A percentile compares a stretch with the other conserved stretches of the same genome.
phyloP scores from a whole-genome alignment of 1,284 basidiomycete species.

The Xerocomus minutiporus region DNA sequence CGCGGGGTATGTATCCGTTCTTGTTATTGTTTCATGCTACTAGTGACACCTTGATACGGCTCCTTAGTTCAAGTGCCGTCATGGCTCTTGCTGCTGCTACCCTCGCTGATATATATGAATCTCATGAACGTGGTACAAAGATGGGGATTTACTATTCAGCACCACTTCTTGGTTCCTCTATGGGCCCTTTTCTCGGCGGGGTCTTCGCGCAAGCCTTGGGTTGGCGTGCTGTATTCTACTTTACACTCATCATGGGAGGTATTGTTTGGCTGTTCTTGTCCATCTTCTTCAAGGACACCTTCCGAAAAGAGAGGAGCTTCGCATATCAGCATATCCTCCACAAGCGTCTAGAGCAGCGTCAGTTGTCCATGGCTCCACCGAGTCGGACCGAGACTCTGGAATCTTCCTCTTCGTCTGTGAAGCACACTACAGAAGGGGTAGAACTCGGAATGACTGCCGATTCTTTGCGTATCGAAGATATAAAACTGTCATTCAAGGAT shows the following conservation, averaged over 20 bases:
- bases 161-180: slow-evolving; percentile 53
- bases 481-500: slow-evolving; percentile 62
- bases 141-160: slow-evolving; percentile 76
- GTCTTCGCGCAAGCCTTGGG: slow-evolving; percentile 61
- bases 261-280: slow-evolving; percentile 54
- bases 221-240: slow-evolving; percentile 86
- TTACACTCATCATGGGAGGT: slow-evolving; percentile 62
- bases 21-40: background rate
- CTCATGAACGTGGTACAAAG: slow-evolving; percentile 72
- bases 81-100: slow-evolving; percentile 78
- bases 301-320: slow-evolving; percentile 74
- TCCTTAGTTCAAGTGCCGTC: slow-evolving; percentile 66
- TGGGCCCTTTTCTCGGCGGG: slow-evolving; percentile 74
- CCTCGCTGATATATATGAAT: slow-evolving; percentile 79
- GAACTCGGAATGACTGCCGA: slow-evolving; percentile 10
- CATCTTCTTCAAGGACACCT: slow-evolving; percentile 76
- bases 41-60: background rate
- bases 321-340: slow-evolving; percentile 65
- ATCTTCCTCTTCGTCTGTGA: background rate
- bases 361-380: background rate
- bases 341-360: slow-evolving; percentile 15
- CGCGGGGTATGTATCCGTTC: slow-evolving; percentile 40
- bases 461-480: slow-evolving; percentile 29
- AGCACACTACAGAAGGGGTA: background rate
- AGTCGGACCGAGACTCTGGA: background rate